Base-by-base conservation (phyloP, 441 rosid genomes). In the Gossypium davidsonii region DNA sequence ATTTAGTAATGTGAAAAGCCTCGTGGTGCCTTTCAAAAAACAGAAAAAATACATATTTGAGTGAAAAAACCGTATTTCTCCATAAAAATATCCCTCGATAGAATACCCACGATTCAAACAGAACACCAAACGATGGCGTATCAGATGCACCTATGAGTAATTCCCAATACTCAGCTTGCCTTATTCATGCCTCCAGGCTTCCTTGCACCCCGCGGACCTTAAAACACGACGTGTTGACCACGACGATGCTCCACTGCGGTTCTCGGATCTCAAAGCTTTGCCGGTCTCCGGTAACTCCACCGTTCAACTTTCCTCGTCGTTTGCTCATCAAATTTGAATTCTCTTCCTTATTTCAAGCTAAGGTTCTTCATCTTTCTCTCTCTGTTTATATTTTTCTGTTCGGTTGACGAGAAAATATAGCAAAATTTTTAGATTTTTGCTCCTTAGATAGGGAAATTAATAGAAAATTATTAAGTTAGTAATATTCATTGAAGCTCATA, bases 231-330 rank as follows among this genome's bases (percentile, higher is more conserved):
- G 48, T 63, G 20, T 39, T 18, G 3, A 59, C 5, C 20, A 17
- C 34, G 72, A 71, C 66, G 71, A 85, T 80, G 83, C 73, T 70
- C 7, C 23, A 8, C 4, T 57, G 79, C 5, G 60, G 77, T 15
- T 53, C 69, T 53, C 56, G 71, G 71, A 37, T 74, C 60, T 21
- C 68, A 71, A 53, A 52, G 57, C 78, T 67, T 18, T 23, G 69
- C 77, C 56, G 71, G 62, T 73, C 25, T 52, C 77, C 48, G 0
- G 79, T 14, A 67, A 3, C 52, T n/a, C 72, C 67, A 9, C 72
- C 53, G 46, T 26, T 60, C 52, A 17, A 60, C 58, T 26, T 58
- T 25, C 67, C 76, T 60, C 80, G 6, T 52, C 76, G 63, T 17
- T 52, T 75, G 77, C 37, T 67, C 55, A 3, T 48, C 76, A 73